Conservation (phyloP, 2,329 filamentous ascomycete species). For the Geosmithia flava region DNA sequence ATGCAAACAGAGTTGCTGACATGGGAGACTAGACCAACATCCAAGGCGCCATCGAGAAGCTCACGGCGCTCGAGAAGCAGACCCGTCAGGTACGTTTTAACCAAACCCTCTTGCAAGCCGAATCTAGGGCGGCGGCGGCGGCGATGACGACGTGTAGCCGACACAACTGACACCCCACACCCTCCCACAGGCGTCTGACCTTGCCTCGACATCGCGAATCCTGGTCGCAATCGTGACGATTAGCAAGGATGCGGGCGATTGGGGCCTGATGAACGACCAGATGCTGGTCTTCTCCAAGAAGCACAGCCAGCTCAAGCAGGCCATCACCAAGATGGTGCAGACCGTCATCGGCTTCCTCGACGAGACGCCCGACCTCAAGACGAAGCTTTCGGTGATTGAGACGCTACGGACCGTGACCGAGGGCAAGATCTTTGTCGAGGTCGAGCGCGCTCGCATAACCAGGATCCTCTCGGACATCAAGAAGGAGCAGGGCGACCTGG, state of each 20-base stretch:
- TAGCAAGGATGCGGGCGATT: conserved; percentile 86
- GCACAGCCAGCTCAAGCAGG: conserved; percentile 98
- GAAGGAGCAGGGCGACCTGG: conserved; percentile 86
- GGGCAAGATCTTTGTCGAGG: conserved; percentile 99
- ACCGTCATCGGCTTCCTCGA: conserved; percentile 87
- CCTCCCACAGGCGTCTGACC: conserved; percentile 96
- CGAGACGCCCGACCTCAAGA: conserved; percentile 71
- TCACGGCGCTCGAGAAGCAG: conserved; percentile 86
- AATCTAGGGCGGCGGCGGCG: background rate
- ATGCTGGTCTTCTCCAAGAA: conserved; percentile 95
- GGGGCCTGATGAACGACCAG: conserved; percentile 93
- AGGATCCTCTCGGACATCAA: conserved; percentile 95
- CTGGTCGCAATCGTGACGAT: conserved; percentile 83
- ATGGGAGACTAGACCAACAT: conserved; percentile 50
- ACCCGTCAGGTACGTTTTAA: conserved; percentile 65
- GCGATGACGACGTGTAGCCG: background rate
- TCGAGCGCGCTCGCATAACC: conserved; percentile 90
- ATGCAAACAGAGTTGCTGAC: conserved; percentile 4
- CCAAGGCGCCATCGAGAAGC: conserved; percentile 84
- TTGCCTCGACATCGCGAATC: conserved; percentile 84
- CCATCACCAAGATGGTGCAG: conserved; percentile 98
- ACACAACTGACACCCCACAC: no score
- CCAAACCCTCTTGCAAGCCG: conserved; percentile 6
- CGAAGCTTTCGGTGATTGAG: conserved; percentile 88
- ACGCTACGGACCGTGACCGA: conserved; percentile 92